Conservation (phyloP, 2,329 filamentous ascomycete genomes). For the Fusarium illudens region DNA sequence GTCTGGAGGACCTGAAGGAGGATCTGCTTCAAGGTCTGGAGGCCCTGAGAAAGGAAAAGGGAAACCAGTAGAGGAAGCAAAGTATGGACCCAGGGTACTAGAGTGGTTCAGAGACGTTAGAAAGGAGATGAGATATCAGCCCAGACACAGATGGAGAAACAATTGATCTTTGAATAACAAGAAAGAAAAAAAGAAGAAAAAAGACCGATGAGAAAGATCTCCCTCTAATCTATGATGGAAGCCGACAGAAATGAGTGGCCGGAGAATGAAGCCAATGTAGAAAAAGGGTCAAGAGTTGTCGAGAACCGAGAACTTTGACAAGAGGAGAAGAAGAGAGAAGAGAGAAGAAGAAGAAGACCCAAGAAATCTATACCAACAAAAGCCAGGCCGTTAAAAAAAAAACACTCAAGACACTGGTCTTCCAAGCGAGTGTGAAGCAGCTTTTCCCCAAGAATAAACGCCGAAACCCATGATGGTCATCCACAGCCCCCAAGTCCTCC, state of each 20-base stretch:
- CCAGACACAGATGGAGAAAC: neutral
- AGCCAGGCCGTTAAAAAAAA: neutral
- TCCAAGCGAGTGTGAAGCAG: conserved; percentile 15
- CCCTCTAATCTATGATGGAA: conserved; percentile 1
- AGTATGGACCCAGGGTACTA: neutral
- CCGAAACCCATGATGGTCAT: neutral
- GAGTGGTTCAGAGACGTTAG: neutral
- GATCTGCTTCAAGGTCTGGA: conserved; percentile 76
- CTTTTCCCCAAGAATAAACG: neutral
- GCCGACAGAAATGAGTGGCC: neutral
- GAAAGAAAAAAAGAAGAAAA: neutral
- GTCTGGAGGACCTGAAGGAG: conserved; percentile 80
- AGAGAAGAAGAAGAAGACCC: neutral
- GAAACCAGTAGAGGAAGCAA: neutral
- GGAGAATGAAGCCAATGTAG: neutral
- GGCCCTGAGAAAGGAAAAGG: conserved; percentile 52
- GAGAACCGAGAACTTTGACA: conserved; percentile 1
- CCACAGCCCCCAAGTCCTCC: neutral
- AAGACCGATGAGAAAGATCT: neutral
- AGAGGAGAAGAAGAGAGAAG: neutral
- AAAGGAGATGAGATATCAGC: neutral
- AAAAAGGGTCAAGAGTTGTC: neutral
- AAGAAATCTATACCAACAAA: neutral
- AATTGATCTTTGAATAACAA: neutral
- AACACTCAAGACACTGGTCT: conserved; percentile 4